Evolutionary conservation across 768 basidiomycete genomes (phyloP).

Genomic region (Pleurotus tuoliensis): DNA sequence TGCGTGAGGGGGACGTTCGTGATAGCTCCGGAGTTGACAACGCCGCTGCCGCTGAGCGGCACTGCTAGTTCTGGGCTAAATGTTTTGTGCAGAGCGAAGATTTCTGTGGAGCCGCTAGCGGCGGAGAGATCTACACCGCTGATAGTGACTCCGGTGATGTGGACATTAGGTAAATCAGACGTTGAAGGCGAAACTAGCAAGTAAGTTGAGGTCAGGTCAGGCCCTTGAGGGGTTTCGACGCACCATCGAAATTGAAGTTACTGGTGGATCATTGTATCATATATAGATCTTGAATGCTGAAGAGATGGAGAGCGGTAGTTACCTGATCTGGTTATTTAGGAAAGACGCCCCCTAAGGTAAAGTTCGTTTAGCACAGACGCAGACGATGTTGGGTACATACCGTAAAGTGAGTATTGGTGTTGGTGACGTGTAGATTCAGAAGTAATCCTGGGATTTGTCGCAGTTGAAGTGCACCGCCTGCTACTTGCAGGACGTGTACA

Average conservation of each 20-base stretch:
- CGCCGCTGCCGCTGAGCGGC: neutral
- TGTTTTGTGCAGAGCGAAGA: neutral
- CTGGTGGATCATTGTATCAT: too few relatives aligned
- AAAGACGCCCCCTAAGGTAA: neutral
- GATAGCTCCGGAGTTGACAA: neutral
- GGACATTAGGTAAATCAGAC: neutral
- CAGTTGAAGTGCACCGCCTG: too few relatives aligned
- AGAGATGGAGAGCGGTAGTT: neutral
- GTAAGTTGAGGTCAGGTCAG: neutral
- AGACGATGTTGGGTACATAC: neutral
- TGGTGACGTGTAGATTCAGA: neutral
- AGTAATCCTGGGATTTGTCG: neutral
- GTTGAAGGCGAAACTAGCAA: neutral
- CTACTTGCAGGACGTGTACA: too few relatives aligned
- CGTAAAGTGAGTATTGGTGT: neutral
- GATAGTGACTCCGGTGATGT: neutral
- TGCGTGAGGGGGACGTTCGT: neutral
- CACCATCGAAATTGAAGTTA: neutral
- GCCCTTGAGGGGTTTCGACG: neutral
- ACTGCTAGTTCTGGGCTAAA: neutral
- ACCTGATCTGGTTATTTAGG: slow-evolving; percentile 1
- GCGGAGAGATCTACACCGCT: neutral
- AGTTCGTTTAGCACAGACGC: neutral
- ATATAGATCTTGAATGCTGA: neutral
- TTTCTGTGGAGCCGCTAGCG: neutral